Evolutionary conservation across 768 basidiomycete species (phyloP), one percentile per base, ranked within the genome.

Genomic region (Tulasnella calospora): DNA sequence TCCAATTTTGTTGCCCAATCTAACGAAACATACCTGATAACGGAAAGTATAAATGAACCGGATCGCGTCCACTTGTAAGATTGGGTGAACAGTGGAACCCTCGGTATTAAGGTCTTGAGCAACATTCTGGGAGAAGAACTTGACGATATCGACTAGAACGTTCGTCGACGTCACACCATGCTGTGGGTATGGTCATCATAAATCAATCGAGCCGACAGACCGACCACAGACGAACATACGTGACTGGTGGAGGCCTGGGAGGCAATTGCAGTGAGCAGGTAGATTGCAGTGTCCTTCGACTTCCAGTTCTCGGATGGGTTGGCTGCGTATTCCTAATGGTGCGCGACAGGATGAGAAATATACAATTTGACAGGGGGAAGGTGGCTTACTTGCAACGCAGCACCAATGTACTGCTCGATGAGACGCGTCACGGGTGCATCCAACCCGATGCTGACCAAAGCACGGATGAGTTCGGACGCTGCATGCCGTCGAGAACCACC

Each of bases 81-180:
- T 94, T 1, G 96, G 93, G 82, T 98, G 93, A 0, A 93, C 92
- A 19, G 86, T 85, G 4, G 90, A 90, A 7, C 88, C 85, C 1
- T 85, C 85, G 2, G 94, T 92, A 80, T 90, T 92, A 55, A 99
- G 85, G 84, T 99, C 98, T 80, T 91, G 88, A 83, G 91, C 94
- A 19, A 98, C 92, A 82, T 98, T 90, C 30, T 95, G 91, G 21
- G 93, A 93, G 86, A 99, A 99, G 87, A 98, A 99, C 81, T 94
- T 90, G 82, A 99, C 93, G 41, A 99, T 92, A 83, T 99, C 94
- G 41, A 99, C 92, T 74, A 96, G 89, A 1, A 92, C 88, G 82
- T 98, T 99, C 46, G 92, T 94, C 23, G 94, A 93, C 0, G 96
- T 98, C 44, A 98, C 96, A 67, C 97, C 97, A 79, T 93, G 94